phyloP scores from a whole-genome alignment of 179 eudicot genomes.

The Silene noctiflora region DNA sequence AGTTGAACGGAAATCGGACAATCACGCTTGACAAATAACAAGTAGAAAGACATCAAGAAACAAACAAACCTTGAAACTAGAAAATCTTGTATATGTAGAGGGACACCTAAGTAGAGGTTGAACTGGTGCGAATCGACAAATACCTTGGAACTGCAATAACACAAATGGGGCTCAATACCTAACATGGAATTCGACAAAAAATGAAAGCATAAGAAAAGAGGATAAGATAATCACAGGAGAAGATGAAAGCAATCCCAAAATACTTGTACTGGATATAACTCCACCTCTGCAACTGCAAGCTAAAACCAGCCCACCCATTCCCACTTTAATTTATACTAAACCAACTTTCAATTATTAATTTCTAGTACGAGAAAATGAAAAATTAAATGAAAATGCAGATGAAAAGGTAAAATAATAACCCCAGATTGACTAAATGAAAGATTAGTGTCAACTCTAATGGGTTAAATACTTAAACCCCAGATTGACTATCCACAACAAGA shows the following conservation, averaged over 20 bases:
- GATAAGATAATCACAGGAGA: constrained; percentile 72
- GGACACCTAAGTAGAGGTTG: constrained; percentile 36
- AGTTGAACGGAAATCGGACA: background rate
- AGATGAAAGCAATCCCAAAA: constrained; percentile 81
- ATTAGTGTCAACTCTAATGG: too few relatives aligned
- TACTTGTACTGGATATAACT: constrained; percentile 54
- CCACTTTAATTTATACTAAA: constrained; percentile 11
- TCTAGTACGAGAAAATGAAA: too few relatives aligned
- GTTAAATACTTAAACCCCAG: too few relatives aligned
- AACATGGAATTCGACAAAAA: background rate
- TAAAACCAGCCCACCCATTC: constrained; percentile 85
- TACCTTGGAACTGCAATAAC: constrained; percentile 45
- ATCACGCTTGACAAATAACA: background rate
- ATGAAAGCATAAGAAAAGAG: background rate
- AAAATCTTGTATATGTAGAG: constrained; percentile 34
- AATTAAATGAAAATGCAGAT: too few relatives aligned
- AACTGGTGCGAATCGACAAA: constrained; percentile 29
- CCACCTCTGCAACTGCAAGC: constrained; percentile 55
- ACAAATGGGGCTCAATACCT: constrained; percentile 13
- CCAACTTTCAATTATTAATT: too few relatives aligned
- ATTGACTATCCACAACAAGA: too few relatives aligned
- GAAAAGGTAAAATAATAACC: too few relatives aligned
- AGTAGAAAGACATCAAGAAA: background rate
- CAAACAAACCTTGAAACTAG: constrained; percentile 52
- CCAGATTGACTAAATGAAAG: too few relatives aligned